Evolutionary conservation across 2,329 filamentous ascomycete genomes (phyloP).

Genomic region (Aspergillus transmontanensis): DNA sequence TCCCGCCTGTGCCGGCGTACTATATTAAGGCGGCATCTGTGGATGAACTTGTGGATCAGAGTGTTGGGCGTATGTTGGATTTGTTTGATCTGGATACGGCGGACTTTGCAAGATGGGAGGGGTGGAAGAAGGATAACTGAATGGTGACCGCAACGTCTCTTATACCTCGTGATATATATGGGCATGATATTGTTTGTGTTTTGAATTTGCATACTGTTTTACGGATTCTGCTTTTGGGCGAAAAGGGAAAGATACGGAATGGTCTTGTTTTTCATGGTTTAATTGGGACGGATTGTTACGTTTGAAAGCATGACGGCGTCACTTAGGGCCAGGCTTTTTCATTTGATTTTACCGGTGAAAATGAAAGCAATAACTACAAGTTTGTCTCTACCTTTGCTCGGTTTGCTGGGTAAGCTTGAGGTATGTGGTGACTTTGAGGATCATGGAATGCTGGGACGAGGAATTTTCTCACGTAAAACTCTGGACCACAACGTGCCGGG

Average conservation of each 20-base stretch:
- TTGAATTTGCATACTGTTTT: rapidly evolving
- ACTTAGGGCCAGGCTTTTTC: background rate
- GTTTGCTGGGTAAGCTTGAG: background rate
- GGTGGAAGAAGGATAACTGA: slow-evolving; percentile 22
- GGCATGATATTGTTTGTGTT: background rate
- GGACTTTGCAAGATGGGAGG: slow-evolving; percentile 38
- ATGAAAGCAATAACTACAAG: background rate
- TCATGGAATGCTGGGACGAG: too few species aligned
- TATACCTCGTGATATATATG: background rate
- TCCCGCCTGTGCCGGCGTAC: slow-evolving; percentile 49
- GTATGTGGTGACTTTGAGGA: background rate
- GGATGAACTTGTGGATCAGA: slow-evolving; percentile 50
- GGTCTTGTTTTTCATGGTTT: background rate
- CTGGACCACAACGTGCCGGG: rapidly evolving
- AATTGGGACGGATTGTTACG: background rate
- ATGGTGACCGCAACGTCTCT: rapidly evolving
- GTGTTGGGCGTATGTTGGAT: slow-evolving; percentile 51
- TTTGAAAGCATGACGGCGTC: background rate
- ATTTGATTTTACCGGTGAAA: background rate
- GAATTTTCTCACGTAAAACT: rapidly evolving
- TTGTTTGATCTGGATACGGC: slow-evolving; percentile 46
- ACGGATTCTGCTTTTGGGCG: background rate
- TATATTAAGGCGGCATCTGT: slow-evolving; percentile 45
- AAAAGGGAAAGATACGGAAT: background rate
- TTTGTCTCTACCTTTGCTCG: background rate